These are phyloP conservation scores for Hyparrhenia diplandra DNA, from an alignment of 176 grass and related monocot species.

Conservation along the genomic window DNA sequence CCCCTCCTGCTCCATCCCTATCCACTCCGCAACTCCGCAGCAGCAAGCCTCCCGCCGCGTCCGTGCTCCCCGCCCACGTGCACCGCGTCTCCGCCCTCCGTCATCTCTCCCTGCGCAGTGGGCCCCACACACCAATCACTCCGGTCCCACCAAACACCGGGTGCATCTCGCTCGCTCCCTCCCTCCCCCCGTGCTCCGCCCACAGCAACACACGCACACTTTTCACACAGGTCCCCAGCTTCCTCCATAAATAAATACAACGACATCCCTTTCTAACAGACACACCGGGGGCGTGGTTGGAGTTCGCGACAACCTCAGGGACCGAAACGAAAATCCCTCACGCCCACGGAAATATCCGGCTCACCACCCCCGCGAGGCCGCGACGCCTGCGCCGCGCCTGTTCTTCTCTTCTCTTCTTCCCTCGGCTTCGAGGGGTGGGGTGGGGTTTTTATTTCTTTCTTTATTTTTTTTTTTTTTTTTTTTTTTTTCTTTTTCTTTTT, in stretches of 20 bases:
- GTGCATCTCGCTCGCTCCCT: too few species aligned
- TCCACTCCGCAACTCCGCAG: background rate
- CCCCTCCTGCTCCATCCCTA: background rate
- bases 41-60: too few species aligned
- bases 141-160: too few species aligned
- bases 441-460: slow-evolving; percentile 22
- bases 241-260: too few species aligned
- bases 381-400: background rate
- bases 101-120: rapidly evolving
- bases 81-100: background rate
- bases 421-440: slow-evolving; percentile 46
- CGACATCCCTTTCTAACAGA: too few species aligned
- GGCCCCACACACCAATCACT: background rate
- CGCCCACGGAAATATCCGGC: slow-evolving; percentile 28
- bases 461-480: slow-evolving; percentile 27
- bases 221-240: rapidly evolving
- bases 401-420: background rate
- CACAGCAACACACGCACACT: background rate
- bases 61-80: background rate
- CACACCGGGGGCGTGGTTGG: rapidly evolving
- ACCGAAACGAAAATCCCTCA: rapidly evolving
- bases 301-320: rapidly evolving
- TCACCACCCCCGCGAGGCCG: too few species aligned
- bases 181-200: too few species aligned
- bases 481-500: too few species aligned